These are phyloP conservation scores for Mantamonas sphyraenae DNA, from an alignment of 78 protist species.

Conservation along the genomic window DNA sequence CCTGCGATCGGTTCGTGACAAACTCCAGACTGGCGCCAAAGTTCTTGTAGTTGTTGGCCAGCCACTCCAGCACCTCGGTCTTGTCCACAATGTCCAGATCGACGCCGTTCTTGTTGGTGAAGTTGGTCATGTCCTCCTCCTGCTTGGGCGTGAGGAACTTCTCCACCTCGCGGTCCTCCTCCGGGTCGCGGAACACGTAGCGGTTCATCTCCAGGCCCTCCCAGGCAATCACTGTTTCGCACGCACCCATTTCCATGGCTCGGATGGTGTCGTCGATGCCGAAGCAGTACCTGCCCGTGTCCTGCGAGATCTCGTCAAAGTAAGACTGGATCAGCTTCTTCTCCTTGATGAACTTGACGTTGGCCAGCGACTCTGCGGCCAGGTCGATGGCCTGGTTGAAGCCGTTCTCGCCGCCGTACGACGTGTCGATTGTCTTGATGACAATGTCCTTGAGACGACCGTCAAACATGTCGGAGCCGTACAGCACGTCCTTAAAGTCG, in stretches of 20 bases:
- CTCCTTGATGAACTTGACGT: constrained; percentile 96
- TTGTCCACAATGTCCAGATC: constrained; percentile 70
- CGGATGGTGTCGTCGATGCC: constrained; percentile 89
- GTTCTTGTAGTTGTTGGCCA: constrained; percentile 84
- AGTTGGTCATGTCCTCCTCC: constrained; percentile 30
- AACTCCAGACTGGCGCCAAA: constrained; percentile 91
- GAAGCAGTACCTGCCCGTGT: constrained; percentile 92
- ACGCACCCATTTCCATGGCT: constrained; percentile 91
- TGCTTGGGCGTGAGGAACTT: constrained; percentile 52
- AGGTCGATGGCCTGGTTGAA: constrained; percentile 99
- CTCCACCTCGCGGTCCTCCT: constrained; percentile 37
- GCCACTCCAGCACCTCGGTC: constrained; percentile 87
- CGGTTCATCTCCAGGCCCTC: constrained; percentile 72
- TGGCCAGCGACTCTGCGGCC: constrained; percentile 76
- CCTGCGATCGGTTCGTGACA: constrained; percentile 91
- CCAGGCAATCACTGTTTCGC: constrained; percentile 84
- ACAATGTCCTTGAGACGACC: constrained; percentile 81
- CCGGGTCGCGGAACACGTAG: constrained; percentile 13
- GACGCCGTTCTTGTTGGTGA: constrained; percentile 42
- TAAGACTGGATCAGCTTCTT: constrained; percentile 88
- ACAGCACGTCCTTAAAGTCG: constrained; percentile 93
- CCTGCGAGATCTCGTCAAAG: constrained; percentile 95
- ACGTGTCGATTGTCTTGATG: constrained; percentile 83
- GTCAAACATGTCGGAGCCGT: constrained; percentile 87
- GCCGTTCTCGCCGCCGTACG: constrained; percentile 97